Percentiles rank a stretch among this genome's conserved stretches.
Evolutionary conservation across 352 stramenopile genomes (phyloP).

Genomic region (Globisporangium orthogonon): DNA sequence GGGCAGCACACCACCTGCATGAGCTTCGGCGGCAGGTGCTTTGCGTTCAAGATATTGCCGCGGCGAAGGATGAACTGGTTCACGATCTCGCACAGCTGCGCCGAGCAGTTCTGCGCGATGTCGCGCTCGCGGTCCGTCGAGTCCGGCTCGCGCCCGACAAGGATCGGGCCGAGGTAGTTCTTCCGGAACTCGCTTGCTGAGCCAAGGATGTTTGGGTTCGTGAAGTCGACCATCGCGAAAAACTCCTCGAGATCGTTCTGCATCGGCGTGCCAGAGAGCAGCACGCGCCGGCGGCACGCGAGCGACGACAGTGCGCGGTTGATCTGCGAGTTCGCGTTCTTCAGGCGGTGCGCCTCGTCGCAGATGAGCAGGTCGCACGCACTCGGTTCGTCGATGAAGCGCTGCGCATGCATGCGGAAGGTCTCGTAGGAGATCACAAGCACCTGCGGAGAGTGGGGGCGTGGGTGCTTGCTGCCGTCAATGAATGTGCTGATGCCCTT

Average conservation of each 20-base stretch:
- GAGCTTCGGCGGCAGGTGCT: constrained; percentile 97
- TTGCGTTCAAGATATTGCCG: constrained; percentile 98
- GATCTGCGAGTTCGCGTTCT: constrained; percentile 96
- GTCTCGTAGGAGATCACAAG: constrained; percentile 90
- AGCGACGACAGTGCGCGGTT: constrained; percentile 77
- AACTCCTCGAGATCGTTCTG: constrained; percentile 99
- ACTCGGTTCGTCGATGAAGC: constrained; percentile 81
- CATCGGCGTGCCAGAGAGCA: constrained; percentile 97
- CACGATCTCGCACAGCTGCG: constrained; percentile 94
- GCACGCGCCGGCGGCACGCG: constrained; percentile 87
- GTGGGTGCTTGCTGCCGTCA: constrained; percentile 61
- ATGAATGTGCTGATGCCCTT: constrained; percentile 82
- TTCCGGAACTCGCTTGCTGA: constrained; percentile 90
- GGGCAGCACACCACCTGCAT: constrained; percentile 98
- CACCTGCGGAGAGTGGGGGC: constrained; percentile 55
- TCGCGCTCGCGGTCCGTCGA: constrained; percentile 77
- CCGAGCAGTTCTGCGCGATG: constrained; percentile 83
- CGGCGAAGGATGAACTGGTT: constrained; percentile 98
- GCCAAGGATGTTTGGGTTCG: constrained; percentile 81
- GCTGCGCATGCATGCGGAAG: constrained; percentile 90
- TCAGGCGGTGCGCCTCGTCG: constrained; percentile 98
- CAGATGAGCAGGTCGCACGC: constrained; percentile 96
- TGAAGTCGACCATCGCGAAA: constrained; percentile 95
- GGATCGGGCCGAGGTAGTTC: constrained; percentile 87
- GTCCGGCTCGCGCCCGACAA: constrained; percentile 87